phyloP scores from a whole-genome alignment of 1,139 yeast species.

The Citeromyces hawaiiensis region DNA sequence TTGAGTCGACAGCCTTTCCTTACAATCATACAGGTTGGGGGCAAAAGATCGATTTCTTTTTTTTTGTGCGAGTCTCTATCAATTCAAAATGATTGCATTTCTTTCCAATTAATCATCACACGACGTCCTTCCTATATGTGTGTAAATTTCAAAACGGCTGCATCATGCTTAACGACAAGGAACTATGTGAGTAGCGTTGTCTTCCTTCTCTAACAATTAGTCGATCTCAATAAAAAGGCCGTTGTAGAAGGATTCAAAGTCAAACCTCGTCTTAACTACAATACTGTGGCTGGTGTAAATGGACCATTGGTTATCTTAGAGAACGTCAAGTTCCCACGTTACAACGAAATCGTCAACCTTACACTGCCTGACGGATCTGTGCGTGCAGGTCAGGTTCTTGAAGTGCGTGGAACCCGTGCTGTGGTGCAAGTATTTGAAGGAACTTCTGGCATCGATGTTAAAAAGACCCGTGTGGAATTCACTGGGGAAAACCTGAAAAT shows the following conservation, averaged over 20 bases:
- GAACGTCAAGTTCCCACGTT: slow-evolving; percentile 92
- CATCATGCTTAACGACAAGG: slow-evolving; percentile 33
- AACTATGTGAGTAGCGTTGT: slow-evolving; percentile 21
- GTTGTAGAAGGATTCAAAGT: slow-evolving; percentile 84
- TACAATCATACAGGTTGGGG: too few species aligned
- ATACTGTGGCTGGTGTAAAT: slow-evolving; percentile 95
- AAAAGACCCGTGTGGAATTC: slow-evolving; percentile 92
- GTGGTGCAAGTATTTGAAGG: slow-evolving; percentile 98
- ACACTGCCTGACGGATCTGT: slow-evolving; percentile 90
- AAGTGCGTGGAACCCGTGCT: slow-evolving; percentile 94
- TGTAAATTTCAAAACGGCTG: not conserved
- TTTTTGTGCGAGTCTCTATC: too few species aligned
- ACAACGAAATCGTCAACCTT: slow-evolving; percentile 89
- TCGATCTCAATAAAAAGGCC: slow-evolving; percentile 80
- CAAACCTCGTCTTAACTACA: slow-evolving; percentile 82
- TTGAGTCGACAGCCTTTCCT: too few species aligned
- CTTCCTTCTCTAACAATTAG: slow-evolving; percentile 9
- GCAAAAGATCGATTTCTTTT: too few species aligned
- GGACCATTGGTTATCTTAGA: slow-evolving; percentile 96
- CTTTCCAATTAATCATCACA: not conserved
- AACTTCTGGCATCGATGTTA: slow-evolving; percentile 94
- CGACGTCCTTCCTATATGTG: not conserved
- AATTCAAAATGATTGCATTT: too few species aligned
- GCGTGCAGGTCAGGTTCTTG: slow-evolving; percentile 97
- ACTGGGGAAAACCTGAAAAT: slow-evolving; percentile 90